Base-by-base conservation (phyloP, 768 basidiomycete genomes). In the Sarcomyxa edulis region DNA sequence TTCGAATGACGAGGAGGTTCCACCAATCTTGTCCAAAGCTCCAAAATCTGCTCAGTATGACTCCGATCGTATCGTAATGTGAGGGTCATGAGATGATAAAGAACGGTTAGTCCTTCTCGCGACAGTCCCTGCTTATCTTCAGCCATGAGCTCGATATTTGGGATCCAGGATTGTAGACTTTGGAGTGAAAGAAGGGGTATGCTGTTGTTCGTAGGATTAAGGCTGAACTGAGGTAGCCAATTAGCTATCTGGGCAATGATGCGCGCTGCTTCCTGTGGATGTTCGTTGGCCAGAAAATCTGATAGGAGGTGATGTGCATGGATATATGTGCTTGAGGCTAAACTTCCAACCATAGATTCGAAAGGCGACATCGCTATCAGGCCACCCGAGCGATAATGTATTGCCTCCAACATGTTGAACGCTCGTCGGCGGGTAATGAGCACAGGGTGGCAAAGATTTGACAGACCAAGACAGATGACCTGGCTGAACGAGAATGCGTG, bases 61-160 rank as follows among this genome's bases (percentile, higher is more conserved):
- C 64, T 75, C 43, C 82, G 73, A 7, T 74, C 73, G 51, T 84
- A 90, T 37, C 83, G 78, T 32, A 84, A 62, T 19, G 88, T 90
- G 41, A 97, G 68, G n/a, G 83, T 74, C 46, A 93, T 79, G 15
- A 96, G 67, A 54, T 94, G 82, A 51, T 84, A 85, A 8, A 95
- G 68, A 12, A 81, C 77, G 9, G 72, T 62, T 36, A 75, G 68
- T 2, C 82, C 86, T 31, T 79, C 75, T 28, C 65, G 61, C 1
- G 82, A 74, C 3, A 81, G 59, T 22, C 61, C 64, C 2, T 72
- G 68, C 41, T 69, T 71, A 43, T 78, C 76, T 38, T 81, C 76
- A 2, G 68, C 64, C 58, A 81, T 73, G 15, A 92, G 70, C 41
- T 82, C 74, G 54, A 94, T 75, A 50, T 79, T 78, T 7, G 79